A percentile compares a stretch with the other conserved stretches of the same genome.
Conservation (phyloP, 2,329 filamentous ascomycete genomes). For the Fusarium annulatum region DNA sequence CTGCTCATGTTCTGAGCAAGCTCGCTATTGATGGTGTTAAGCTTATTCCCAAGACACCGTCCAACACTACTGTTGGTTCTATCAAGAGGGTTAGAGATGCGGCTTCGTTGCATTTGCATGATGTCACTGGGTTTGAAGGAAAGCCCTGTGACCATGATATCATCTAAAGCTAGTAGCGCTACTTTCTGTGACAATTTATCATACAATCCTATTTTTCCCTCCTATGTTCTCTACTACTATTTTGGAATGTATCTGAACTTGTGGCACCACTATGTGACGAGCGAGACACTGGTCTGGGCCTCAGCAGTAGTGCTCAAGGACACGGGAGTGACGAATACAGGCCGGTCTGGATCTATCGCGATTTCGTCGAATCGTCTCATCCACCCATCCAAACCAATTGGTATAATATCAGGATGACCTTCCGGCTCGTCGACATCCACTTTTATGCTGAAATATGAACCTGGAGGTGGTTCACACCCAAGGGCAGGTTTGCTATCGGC, state of each 20-base stretch:
- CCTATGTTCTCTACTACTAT: background rate
- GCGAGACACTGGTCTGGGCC: accelerated
- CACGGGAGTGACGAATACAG: accelerated
- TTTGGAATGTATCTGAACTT: background rate
- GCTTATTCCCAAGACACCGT: conserved; percentile 39
- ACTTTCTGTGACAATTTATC: background rate
- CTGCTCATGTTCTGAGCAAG: conserved; percentile 58
- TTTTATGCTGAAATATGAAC: background rate
- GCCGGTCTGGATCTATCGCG: background rate
- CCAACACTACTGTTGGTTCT: conserved; percentile 29
- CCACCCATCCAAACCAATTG: background rate
- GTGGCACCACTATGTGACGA: accelerated
- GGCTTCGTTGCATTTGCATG: conserved; percentile 36
- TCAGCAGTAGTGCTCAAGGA: accelerated
- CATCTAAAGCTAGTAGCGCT: background rate
- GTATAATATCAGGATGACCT: accelerated
- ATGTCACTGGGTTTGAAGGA: conserved; percentile 8
- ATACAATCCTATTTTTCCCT: background rate
- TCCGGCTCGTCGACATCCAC: background rate
- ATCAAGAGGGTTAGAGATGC: conserved; percentile 33
- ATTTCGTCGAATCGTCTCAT: background rate
- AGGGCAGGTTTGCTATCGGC: accelerated
- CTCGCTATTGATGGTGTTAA: conserved; percentile 39
- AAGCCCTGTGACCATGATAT: conserved; percentile 44
- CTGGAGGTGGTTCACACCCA: background rate